phyloP scores from a whole-genome alignment of 2,329 filamentous ascomycete genomes.

The Lecanicillium sp. region DNA sequence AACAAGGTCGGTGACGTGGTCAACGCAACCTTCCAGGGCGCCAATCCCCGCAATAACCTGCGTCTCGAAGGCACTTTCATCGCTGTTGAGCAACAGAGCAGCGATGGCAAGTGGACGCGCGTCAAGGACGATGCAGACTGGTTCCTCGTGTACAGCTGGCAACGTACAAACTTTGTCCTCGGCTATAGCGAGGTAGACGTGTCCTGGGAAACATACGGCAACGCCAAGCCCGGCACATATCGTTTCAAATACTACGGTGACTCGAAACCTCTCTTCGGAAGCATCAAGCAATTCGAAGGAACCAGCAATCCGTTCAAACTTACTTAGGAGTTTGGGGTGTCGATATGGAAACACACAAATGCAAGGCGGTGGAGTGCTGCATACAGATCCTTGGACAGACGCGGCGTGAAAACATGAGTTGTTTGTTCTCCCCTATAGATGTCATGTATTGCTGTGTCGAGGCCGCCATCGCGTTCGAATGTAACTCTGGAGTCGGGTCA shows the following conservation, averaged over 20 bases:
- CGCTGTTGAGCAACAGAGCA: constrained; percentile 57
- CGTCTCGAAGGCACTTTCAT: constrained; percentile 71
- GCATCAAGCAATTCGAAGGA: constrained; percentile 62
- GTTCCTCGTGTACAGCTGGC: constrained; percentile 76
- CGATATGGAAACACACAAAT: too few relatives aligned
- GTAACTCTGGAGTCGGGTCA: too few relatives aligned
- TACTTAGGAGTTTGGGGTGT: background rate
- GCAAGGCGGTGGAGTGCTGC: too few relatives aligned
- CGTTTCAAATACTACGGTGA: constrained; percentile 80
- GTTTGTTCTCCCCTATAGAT: too few relatives aligned
- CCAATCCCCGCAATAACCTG: constrained; percentile 85
- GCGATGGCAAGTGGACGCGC: constrained; percentile 48
- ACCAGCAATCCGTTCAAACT: constrained; percentile 45
- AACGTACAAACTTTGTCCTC: constrained; percentile 57
- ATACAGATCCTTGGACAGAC: too few relatives aligned
- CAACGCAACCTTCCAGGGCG: constrained; percentile 67
- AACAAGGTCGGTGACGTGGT: constrained; percentile 57
- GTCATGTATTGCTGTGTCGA: too few relatives aligned
- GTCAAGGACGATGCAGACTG: constrained; percentile 74
- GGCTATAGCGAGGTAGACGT: constrained; percentile 74
- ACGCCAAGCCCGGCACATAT: constrained; percentile 59
- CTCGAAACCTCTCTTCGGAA: constrained; percentile 56
- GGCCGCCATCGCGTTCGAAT: too few relatives aligned
- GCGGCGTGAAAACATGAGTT: too few relatives aligned
- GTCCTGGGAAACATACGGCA: constrained; percentile 57